Evolutionary conservation across 78 protist species (phyloP), one percentile per base, ranked within the genome.

Genomic region (Dictyostelium capitatum): DNA sequence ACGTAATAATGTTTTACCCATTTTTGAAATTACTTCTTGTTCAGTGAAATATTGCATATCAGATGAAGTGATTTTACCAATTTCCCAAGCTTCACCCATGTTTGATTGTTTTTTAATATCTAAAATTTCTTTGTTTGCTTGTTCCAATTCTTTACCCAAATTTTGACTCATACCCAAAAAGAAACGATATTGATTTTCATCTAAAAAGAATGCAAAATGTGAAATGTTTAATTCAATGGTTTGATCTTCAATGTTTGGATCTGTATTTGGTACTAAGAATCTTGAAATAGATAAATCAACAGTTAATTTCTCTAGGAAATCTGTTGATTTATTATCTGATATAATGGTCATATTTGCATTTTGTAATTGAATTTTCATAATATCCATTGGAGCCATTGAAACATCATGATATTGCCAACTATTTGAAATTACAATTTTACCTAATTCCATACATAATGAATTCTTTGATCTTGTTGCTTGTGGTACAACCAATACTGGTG

Each of bases 11-110:
- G 65, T 67, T 51, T 65, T 87, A 19, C 93, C 93, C 93, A 87
- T 87, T 19, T 41, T 28, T 14, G 15, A 23, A n/a, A 77, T 57
- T 1, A 87, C 93, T 53, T 87, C 93, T 20, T 77, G 67, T 47
- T 87, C 93, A 0, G 85, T 32, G 11, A 78, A 87, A 30, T 87
- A 87, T 30, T 80, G 93, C 54, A 62, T 87, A 46, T 87, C 93
- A 14, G 43, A 30, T 7, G 69, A 14, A 23, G 91, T 37, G 59
- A 43, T 69, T 11, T 53, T 10, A 32, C 75, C 75, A 15, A 67
- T 67, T 56, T 69, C 46, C 12, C 14, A 17, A 53, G 37, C 46
- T 9, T 48, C 64, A 50, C 56, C 64, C 46, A 37, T 75, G 17
- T 75, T 75, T 46, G 65, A 48, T 8, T 50, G 65, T 28, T 37